phyloP scores from a whole-genome alignment of 495 filamentous ascomycete species.

The Aspergillus bridgeri region DNA sequence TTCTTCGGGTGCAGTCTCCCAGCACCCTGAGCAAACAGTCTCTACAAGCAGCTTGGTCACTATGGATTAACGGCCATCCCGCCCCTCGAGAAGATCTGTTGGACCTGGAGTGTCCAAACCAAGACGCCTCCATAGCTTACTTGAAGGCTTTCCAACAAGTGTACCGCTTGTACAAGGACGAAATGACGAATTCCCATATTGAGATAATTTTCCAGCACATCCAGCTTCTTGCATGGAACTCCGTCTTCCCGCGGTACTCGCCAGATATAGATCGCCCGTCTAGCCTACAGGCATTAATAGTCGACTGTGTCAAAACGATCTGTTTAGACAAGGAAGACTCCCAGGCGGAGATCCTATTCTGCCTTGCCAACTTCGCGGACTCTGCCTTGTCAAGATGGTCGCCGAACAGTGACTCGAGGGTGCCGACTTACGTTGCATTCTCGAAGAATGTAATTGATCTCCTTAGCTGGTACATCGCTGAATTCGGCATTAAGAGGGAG shows the following conservation, averaged over 20 bases:
- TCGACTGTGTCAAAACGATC: conserved; percentile 69
- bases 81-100: conserved; percentile 45
- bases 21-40: conserved; percentile 53
- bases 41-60: conserved; percentile 62
- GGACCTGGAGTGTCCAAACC: conserved; percentile 54
- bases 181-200: conserved; percentile 58
- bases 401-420: conserved; percentile 32
- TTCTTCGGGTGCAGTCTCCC: conserved; percentile 50
- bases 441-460: conserved; percentile 73
- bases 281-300: conserved; percentile 67
- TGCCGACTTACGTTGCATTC: conserved; percentile 80
- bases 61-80: conserved; percentile 68
- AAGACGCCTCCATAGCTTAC: conserved; percentile 76
- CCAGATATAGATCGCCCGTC: conserved; percentile 83
- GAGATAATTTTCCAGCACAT: conserved; percentile 51
- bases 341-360: conserved; percentile 62
- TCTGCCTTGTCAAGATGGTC: conserved; percentile 56
- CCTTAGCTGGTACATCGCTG: conserved; percentile 58
- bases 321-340: conserved; percentile 64
- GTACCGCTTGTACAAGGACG: conserved; percentile 69
- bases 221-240: conserved; percentile 60
- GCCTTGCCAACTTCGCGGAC: conserved; percentile 63
- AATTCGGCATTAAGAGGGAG: conserved; percentile 58
- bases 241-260: conserved; percentile 72
- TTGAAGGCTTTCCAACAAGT: conserved; percentile 72